Conservation (phyloP, 495 filamentous ascomycete genomes). For the Pseudoneurospora amorphoporcata region DNA sequence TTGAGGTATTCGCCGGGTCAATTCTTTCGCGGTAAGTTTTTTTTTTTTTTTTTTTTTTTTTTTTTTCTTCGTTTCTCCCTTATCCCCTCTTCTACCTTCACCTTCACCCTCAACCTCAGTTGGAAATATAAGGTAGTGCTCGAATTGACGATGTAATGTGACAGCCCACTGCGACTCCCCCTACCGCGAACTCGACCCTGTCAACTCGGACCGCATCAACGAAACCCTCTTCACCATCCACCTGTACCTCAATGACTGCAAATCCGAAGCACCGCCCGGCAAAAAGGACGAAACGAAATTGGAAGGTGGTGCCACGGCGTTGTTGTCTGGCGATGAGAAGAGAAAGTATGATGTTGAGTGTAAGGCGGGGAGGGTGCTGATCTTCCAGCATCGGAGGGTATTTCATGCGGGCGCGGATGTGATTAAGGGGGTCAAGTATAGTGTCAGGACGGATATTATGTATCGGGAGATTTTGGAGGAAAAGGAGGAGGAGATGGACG, state of each 20-base stretch:
- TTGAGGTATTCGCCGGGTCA: not conserved
- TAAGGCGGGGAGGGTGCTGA: constrained; percentile 57
- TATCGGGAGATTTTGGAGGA: constrained; percentile 34
- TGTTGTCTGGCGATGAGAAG: constrained; percentile 40
- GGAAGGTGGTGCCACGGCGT: constrained; percentile 55
- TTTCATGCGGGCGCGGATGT: constrained; percentile 71
- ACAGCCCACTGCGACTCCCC: constrained; percentile 64
- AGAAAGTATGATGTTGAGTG: constrained; percentile 54
- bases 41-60: not conserved
- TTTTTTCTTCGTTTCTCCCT: not conserved
- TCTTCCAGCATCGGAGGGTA: constrained; percentile 66
- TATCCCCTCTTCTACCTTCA: not conserved
- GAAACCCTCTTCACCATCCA: constrained; percentile 72
- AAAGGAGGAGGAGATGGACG: no score
- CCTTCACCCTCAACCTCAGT: not conserved
- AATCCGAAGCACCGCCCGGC: constrained; percentile 19
- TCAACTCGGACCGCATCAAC: constrained; percentile 23
- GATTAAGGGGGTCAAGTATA: constrained; percentile 60
- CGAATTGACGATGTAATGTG: not conserved
- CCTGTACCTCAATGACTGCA: constrained; percentile 62
- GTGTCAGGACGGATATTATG: constrained; percentile 70
- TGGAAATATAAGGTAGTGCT: not conserved
- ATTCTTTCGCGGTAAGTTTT: constrained; percentile 37
- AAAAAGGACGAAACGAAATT: constrained; percentile 26
- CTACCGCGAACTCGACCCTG: constrained; percentile 38